Evolutionary conservation across 2,329 filamentous ascomycete genomes (phyloP).

Genomic region (Gnomoniopsis smithogilvyi): DNA sequence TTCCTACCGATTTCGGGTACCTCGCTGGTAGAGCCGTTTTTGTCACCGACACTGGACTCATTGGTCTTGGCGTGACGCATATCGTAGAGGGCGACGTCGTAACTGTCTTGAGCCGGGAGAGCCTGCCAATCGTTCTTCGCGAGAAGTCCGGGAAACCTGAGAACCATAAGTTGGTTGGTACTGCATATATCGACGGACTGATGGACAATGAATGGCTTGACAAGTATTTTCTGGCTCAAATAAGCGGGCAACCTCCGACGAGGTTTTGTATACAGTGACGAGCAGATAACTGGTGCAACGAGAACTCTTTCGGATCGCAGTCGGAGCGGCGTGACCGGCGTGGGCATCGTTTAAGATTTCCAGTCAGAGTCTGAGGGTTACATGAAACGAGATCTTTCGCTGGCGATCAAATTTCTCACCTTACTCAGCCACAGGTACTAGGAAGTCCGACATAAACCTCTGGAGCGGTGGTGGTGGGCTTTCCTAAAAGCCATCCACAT

Average conservation of each 20-base stretch:
- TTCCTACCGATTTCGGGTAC: neutral
- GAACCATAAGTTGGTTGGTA: conserved; percentile 2
- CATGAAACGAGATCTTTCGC: neutral
- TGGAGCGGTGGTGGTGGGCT: neutral
- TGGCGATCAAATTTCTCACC: neutral
- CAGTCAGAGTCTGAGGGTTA: neutral
- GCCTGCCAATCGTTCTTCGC: neutral
- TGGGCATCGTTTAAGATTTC: neutral
- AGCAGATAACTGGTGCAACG: neutral
- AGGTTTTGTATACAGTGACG: neutral
- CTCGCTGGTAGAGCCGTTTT: neutral
- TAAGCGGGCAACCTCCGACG: neutral
- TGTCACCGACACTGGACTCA: neutral
- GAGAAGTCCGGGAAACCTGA: neutral
- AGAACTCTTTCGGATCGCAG: neutral
- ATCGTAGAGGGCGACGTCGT: neutral
- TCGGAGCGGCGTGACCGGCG: neutral
- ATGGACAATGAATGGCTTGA: conserved; percentile 2
- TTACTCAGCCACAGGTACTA: neutral
- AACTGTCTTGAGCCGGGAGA: neutral
- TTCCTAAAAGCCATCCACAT: conserved; percentile 48
- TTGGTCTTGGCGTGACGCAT: neutral
- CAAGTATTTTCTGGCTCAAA: neutral
- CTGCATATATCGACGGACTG: conserved; percentile 1
- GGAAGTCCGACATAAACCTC: conserved; percentile 9